A percentile compares a stretch with the other conserved stretches of the same genome.
Conservation (phyloP, 371 early-diverging fungal species). For the Parasitella parasitica region DNA sequence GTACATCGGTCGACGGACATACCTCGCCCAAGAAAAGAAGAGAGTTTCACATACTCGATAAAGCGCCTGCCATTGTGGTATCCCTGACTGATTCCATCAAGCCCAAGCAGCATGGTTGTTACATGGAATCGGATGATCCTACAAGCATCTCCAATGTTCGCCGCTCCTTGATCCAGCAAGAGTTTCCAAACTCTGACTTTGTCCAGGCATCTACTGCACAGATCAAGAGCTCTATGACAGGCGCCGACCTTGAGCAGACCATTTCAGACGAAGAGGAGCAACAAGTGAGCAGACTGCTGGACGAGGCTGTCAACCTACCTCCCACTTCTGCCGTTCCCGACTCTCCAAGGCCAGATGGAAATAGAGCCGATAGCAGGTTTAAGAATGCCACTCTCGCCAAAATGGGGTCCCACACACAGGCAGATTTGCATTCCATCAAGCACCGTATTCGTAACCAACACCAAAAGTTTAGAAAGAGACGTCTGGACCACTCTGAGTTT, state of each 20-base stretch:
- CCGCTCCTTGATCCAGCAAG: constrained; percentile 29
- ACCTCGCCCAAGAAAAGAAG: neutral
- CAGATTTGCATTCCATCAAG: neutral
- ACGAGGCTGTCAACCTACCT: constrained; percentile 5
- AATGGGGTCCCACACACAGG: neutral
- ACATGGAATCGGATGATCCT: constrained; percentile 35
- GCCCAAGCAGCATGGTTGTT: constrained; percentile 17
- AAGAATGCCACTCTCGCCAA: neutral
- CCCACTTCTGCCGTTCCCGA: constrained; percentile 3
- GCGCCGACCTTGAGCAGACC: neutral
- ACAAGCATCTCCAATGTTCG: constrained; percentile 33
- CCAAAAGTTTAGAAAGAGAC: constrained; percentile 6
- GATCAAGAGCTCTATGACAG: constrained; percentile 1
- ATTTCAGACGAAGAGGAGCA: constrained; percentile 11
- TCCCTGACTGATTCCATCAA: constrained; percentile 26
- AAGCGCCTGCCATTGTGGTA: constrained; percentile 10
- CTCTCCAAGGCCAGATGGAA: neutral
- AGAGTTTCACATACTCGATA: neutral
- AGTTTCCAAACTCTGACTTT: constrained; percentile 33
- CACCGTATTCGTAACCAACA: constrained; percentile 16
- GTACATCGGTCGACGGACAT: neutral
- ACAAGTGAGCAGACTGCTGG: neutral
- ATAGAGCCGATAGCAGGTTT: neutral
- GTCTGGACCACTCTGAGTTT: constrained; percentile 29
- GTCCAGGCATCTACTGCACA: constrained; percentile 15